Evolutionary conservation across 176 grass and related monocot genomes (phyloP), one percentile per base, ranked within the genome.

Genomic region (Eleusine coracana): DNA sequence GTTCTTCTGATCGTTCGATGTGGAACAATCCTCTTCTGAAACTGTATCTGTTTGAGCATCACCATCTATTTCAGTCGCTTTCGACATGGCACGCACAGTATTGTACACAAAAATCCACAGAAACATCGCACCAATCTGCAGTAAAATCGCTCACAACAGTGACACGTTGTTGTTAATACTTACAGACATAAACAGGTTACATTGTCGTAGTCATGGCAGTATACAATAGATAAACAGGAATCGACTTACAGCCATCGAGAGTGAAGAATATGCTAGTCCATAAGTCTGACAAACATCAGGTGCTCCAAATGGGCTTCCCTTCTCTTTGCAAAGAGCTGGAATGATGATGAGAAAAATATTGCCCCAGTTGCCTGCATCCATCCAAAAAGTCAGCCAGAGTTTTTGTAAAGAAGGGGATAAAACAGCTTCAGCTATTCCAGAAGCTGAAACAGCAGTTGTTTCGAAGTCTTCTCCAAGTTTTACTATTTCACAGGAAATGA

Each of bases 281-380:
- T 92, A 87, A 11, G 82, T 87, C 51, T 76, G 76, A 45, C 96
- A 98, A 68, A 75, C 80, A 66, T 87, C 87, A 58, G 91, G 80
- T 41, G 63, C 83, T 74, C 96, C 93, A 63, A 93, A 98, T 0
- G 96, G 96, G 42, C 91, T 98, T 48, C 92, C 91, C 68, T 91
- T 91, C 88, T 98, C 96, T 74, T 98, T 93, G 78, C 93, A 98
- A 62, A 98, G 88, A 78, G 91, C 71, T 83, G 93, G 96, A 69
- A 98, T 82, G 78, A 98, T 81, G 78, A 98, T 93, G 44, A 98
- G 84, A 52, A 93, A 92, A 87, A 95, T 85, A 68, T 92, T 95
- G 61, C 93, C 96, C 74, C 90, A 70, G 66, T 98, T 98, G 20
- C 92, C 90, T 97, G 86, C 81, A 76, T 36, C 50, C 31, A 58